These are phyloP conservation scores for Diddensiella santjacobensis DNA, from an alignment of 805 yeast species.

Conservation along the genomic window DNA sequence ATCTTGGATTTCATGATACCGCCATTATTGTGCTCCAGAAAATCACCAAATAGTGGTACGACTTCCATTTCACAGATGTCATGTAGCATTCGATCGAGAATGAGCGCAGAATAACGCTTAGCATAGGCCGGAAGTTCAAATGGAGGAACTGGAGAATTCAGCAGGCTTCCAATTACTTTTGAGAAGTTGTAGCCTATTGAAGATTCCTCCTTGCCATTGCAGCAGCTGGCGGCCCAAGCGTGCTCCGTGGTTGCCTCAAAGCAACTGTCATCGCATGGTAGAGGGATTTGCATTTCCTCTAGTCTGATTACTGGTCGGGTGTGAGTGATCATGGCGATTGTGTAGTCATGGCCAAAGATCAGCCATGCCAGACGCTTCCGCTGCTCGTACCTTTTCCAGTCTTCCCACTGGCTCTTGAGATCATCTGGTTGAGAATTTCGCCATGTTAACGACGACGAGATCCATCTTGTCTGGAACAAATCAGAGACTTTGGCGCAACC, in stretches of 20 bases:
- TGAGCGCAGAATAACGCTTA: slow-evolving; percentile 6
- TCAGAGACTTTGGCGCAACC: slow-evolving; percentile 5
- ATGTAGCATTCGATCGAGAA: slow-evolving; percentile 10
- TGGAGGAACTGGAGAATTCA: slow-evolving; percentile 6
- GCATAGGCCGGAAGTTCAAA: slow-evolving; percentile 9
- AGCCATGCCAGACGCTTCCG: slow-evolving; percentile 8
- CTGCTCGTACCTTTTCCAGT: slow-evolving; percentile 5
- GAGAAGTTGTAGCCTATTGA: slow-evolving; percentile 1
- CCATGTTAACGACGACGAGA: no score
- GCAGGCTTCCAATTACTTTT: background rate
- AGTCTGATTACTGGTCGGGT: slow-evolving; percentile 6
- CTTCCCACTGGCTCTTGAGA: slow-evolving; percentile 2
- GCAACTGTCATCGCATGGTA: slow-evolving; percentile 7
- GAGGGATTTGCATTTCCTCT: slow-evolving; percentile 9
- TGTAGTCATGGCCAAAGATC: slow-evolving; percentile 9
- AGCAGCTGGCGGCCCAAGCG: slow-evolving; percentile 4
- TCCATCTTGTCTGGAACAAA: slow-evolving; percentile 4
- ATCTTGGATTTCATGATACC: slow-evolving; percentile 5
- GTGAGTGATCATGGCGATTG: slow-evolving; percentile 7
- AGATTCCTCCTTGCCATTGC: slow-evolving; percentile 1
- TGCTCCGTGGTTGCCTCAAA: slow-evolving; percentile 7
- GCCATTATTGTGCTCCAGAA: slow-evolving; percentile 2
- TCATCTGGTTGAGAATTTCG: background rate
- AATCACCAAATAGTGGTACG: slow-evolving; percentile 2
- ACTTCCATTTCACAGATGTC: slow-evolving; percentile 9